These are phyloP conservation scores for Phytopythium boreale DNA, from an alignment of 352 stramenopile genomes.

Conservation along the genomic window DNA sequence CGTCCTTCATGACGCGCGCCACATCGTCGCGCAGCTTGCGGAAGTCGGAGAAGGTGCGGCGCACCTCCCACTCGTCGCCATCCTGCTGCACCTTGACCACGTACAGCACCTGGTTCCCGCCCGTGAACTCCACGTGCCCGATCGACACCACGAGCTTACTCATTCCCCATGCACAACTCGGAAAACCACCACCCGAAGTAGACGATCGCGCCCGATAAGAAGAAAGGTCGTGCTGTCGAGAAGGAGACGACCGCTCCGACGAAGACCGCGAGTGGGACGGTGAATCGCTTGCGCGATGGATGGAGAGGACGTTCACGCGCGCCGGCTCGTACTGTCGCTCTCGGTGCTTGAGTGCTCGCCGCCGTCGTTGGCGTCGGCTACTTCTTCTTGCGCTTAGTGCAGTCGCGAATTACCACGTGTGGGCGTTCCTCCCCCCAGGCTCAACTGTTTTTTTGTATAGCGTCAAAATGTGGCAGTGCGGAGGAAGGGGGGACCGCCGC, in stretches of 20 bases:
- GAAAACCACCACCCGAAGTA: no score
- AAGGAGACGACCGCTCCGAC: no score
- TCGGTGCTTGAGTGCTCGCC: no score
- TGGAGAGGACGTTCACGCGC: no score
- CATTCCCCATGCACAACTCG: conserved; percentile 24
- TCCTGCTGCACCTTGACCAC: conserved; percentile 77
- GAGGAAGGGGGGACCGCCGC: background rate
- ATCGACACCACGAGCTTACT: conserved; percentile 74
- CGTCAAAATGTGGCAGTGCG: background rate
- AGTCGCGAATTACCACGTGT: background rate
- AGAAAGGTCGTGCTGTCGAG: background rate
- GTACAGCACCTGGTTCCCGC: conserved; percentile 64
- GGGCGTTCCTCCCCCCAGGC: background rate
- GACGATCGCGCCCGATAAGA: background rate
- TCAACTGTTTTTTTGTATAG: background rate
- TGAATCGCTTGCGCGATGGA: no score
- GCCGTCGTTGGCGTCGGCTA: no score
- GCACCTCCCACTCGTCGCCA: conserved; percentile 65
- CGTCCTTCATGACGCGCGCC: conserved; percentile 58
- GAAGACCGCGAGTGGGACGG: no score
- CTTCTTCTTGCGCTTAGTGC: background rate
- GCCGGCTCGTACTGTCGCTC: no score
- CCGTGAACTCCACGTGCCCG: conserved; percentile 76
- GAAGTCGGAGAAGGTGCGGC: conserved; percentile 70
- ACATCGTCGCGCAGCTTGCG: conserved; percentile 68